phyloP scores from a whole-genome alignment of 768 basidiomycete species.

The Termitomyces sp. region DNA sequence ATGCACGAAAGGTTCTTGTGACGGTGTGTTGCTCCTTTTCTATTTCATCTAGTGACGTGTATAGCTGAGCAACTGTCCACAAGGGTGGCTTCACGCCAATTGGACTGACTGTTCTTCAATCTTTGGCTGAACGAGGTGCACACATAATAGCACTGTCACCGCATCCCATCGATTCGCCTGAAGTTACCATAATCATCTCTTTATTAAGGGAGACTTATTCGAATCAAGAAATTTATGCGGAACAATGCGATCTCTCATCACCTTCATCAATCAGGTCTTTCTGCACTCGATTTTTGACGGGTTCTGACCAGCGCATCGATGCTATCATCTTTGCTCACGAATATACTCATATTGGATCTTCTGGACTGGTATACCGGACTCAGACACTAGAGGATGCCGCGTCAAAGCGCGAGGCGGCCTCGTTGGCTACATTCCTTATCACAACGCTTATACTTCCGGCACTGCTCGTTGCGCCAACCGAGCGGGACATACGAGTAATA shows the following conservation, averaged over 20 bases:
- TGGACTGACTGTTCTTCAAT: slow-evolving; percentile 62
- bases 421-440: slow-evolving; percentile 73
- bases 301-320: slow-evolving; percentile 65
- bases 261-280: slow-evolving; percentile 66
- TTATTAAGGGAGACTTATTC: slow-evolving; percentile 62
- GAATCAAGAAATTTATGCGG: slow-evolving; percentile 77
- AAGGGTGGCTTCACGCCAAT: slow-evolving; percentile 75
- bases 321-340: slow-evolving; percentile 77
- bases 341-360: slow-evolving; percentile 56
- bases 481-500: slow-evolving; percentile 87
- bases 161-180: slow-evolving; percentile 46
- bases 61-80: background rate
- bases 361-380: slow-evolving; percentile 20
- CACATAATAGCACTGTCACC: slow-evolving; percentile 73
- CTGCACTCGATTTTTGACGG: slow-evolving; percentile 60
- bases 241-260: slow-evolving; percentile 67
- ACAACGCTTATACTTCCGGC: slow-evolving; percentile 74
- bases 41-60: background rate
- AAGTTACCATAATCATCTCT: slow-evolving; percentile 55
- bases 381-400: slow-evolving; percentile 18
- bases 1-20: slow-evolving; percentile 63
- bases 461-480: slow-evolving; percentile 77
- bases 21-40: slow-evolving; percentile 45
- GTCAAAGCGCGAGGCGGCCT: slow-evolving; percentile 39
- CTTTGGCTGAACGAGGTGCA: slow-evolving; percentile 68